These are phyloP conservation scores for Yamadazyma aaseri DNA, from an alignment of 1,139 yeast species.

Conservation along the genomic window DNA sequence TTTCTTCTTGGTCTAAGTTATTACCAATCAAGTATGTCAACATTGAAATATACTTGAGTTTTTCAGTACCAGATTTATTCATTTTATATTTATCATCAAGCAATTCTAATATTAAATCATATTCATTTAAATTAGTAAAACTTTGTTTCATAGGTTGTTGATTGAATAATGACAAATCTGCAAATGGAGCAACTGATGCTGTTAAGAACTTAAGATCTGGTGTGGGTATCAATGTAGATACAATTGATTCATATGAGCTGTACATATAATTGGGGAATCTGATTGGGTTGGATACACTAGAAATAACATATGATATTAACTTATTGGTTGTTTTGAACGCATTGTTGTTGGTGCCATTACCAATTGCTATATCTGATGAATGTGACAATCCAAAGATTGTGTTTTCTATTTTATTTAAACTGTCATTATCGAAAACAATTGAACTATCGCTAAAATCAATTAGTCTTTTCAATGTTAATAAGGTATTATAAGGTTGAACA, in stretches of 20 bases:
- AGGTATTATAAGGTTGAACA: constrained; percentile 92
- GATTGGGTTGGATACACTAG: constrained; percentile 81
- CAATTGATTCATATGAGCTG: constrained; percentile 78
- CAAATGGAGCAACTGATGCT: constrained; percentile 85
- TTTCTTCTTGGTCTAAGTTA: constrained; percentile 64
- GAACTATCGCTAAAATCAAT: constrained; percentile 85
- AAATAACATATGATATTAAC: constrained; percentile 79
- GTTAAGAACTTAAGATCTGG: constrained; percentile 87
- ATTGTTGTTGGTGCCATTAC: constrained; percentile 8
- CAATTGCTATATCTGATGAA: constrained; percentile 7
- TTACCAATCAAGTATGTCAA: constrained; percentile 75
- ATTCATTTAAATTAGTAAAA: constrained; percentile 61
- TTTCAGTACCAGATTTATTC: constrained; percentile 41
- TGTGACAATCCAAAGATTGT: constrained; percentile 41
- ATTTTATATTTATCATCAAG: constrained; percentile 77
- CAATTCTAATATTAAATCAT: constrained; percentile 81
- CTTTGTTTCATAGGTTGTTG: constrained; percentile 49
- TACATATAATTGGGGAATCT: constrained; percentile 92
- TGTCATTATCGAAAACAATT: constrained; percentile 86
- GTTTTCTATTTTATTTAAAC: constrained; percentile 67
- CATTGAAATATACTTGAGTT: constrained; percentile 58
- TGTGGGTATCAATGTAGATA: constrained; percentile 82
- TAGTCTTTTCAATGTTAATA: constrained; percentile 75
- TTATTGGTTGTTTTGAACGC: constrained; percentile 80
- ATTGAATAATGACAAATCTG: constrained; percentile 23